phyloP scores from a whole-genome alignment of 1,139 yeast genomes.

The Entelexis sorbosivorans region DNA sequence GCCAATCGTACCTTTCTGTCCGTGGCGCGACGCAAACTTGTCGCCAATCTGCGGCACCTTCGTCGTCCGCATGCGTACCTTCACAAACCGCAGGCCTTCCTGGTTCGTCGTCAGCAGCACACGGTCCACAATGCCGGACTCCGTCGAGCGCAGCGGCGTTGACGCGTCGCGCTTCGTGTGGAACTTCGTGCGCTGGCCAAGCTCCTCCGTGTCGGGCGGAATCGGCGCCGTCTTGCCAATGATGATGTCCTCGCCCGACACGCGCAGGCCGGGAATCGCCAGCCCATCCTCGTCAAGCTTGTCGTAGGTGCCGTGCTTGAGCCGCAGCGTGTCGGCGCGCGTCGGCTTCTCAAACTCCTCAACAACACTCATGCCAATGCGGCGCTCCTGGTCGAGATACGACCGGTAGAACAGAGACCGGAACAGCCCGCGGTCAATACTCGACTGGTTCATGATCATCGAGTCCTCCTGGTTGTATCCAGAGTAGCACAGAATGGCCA shows the following conservation, averaged over 20 bases:
- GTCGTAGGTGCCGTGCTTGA: slow-evolving; percentile 96
- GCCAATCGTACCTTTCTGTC: slow-evolving; percentile 99
- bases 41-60: slow-evolving; percentile 98
- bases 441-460: slow-evolving; percentile 97
- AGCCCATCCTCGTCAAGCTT: slow-evolving; percentile 96
- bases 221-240: slow-evolving; percentile 98
- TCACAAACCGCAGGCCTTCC: slow-evolving; percentile 93
- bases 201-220: slow-evolving; percentile 94
- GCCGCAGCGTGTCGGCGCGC: slow-evolving; percentile 82
- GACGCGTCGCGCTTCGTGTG: slow-evolving; percentile 98
- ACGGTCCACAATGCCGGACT: slow-evolving; percentile 96
- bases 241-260: slow-evolving; percentile 95
- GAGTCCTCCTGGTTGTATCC: slow-evolving; percentile 99
- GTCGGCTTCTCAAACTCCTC: slow-evolving; percentile 95
- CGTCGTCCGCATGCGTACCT: slow-evolving; percentile 97
- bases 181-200: slow-evolving; percentile 95
- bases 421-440: slow-evolving; percentile 92
- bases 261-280: slow-evolving; percentile 96
- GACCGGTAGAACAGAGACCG: slow-evolving; percentile 93
- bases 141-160: slow-evolving; percentile 92
- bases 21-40: slow-evolving; percentile 97
- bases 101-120: slow-evolving; percentile 93
- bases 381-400: slow-evolving; percentile 96
- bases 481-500: slow-evolving; percentile 93
- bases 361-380: slow-evolving; percentile 95